Evolutionary conservation across 257 asterid species (phyloP).

Genomic region (Catharanthus roseus): DNA sequence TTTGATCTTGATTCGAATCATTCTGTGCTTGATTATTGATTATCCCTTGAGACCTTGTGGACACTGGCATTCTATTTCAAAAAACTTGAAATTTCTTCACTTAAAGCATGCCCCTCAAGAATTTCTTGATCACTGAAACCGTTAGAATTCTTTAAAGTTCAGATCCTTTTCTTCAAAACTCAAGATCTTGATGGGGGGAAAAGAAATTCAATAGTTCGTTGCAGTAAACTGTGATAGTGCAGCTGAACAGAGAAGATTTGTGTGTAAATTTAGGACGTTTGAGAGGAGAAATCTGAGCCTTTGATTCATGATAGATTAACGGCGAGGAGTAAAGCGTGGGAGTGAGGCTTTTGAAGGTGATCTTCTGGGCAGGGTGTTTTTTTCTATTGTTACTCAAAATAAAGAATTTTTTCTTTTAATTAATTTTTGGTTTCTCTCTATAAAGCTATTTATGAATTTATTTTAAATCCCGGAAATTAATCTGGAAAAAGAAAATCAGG

Average conservation of each 20-base stretch:
- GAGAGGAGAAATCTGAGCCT: conserved; percentile 22
- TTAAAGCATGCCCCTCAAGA: conserved; percentile 20
- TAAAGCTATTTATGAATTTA: neutral
- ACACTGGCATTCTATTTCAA: conserved; percentile 37
- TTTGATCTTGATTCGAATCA: conserved; percentile 24
- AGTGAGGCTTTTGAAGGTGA: neutral
- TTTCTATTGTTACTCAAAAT: conserved; percentile 12
- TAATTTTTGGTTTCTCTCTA: neutral
- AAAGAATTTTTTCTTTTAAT: neutral
- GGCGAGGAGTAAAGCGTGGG: conserved; percentile 18
- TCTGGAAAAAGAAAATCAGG: conserved; percentile 15
- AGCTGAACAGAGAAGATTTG: conserved; percentile 6
- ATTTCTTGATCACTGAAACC: conserved; percentile 17
- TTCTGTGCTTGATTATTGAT: conserved; percentile 13
- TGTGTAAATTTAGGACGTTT: conserved; percentile 8
- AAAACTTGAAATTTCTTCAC: neutral
- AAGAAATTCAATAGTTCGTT: neutral
- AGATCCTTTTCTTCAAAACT: conserved; percentile 6
- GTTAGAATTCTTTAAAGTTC: conserved; percentile 5
- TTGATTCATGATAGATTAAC: conserved; percentile 19
- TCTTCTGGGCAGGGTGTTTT: neutral
- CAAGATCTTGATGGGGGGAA: conserved; percentile 16
- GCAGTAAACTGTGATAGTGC: neutral
- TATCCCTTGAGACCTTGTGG: conserved; percentile 37
- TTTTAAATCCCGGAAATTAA: neutral